phyloP scores from a whole-genome alignment of 2,329 filamentous ascomycete species.

The Sporothrix phasma region DNA sequence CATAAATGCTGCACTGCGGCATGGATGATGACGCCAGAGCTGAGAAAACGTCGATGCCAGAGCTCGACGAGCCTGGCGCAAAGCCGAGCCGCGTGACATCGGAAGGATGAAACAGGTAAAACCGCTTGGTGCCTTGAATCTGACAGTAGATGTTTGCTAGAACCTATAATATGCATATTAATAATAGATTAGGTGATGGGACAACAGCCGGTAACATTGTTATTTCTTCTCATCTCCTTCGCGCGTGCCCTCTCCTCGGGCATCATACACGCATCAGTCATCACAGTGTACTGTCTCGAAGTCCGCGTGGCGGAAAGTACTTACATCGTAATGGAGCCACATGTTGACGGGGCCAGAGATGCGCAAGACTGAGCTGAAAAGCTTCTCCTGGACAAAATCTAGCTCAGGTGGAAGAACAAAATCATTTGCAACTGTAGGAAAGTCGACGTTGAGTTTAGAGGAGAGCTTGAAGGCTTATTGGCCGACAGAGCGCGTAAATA shows the following conservation, averaged over 20 bases:
- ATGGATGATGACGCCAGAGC: slow-evolving; percentile 33
- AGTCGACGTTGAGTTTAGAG: slow-evolving; percentile 65
- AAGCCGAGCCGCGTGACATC: slow-evolving; percentile 63
- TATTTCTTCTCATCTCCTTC: neutral
- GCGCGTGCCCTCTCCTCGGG: neutral
- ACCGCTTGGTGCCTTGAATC: slow-evolving; percentile 59
- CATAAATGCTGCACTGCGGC: slow-evolving; percentile 49
- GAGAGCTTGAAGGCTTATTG: slow-evolving; percentile 55
- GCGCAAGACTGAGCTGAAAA: slow-evolving; percentile 69
- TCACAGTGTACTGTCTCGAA: neutral
- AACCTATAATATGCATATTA: slow-evolving; percentile 39
- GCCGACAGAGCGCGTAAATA: slow-evolving; percentile 73
- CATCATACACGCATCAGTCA: neutral
- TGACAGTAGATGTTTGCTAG: slow-evolving; percentile 85
- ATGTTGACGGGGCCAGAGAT: slow-evolving; percentile 73
- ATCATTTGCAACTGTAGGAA: slow-evolving; percentile 56
- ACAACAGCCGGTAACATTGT: neutral
- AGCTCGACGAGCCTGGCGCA: slow-evolving; percentile 69
- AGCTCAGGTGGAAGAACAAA: slow-evolving; percentile 60
- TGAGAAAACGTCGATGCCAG: slow-evolving; percentile 61
- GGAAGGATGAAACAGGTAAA: slow-evolving; percentile 68
- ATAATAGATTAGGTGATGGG: neutral
- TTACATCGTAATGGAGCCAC: slow-evolving; percentile 83
- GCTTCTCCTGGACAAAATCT: slow-evolving; percentile 44
- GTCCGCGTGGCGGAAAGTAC: slow-evolving; percentile 19